Base-by-base conservation (phyloP, 257 asterid species). In the Primulina eburnea region DNA sequence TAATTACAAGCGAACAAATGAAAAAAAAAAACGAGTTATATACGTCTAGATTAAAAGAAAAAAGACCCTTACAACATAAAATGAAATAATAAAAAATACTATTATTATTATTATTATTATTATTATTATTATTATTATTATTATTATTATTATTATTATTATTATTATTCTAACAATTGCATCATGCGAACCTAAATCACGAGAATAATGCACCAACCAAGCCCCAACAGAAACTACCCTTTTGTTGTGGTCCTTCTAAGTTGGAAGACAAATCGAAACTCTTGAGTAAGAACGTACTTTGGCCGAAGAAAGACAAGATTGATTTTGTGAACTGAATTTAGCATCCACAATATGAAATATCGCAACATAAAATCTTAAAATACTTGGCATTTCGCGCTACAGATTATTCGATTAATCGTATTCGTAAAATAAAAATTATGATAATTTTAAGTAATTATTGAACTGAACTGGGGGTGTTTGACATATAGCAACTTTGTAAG, bases 231-330 rank as follows among this genome's bases (percentile, higher is more conserved):
- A 79, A 67, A 77, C 64, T 57, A 29, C 74, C 65, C 50, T 73
- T 74, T 60, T 79, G 29, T 50, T 50, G 79, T 77, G 78, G 87
- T 75, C 81, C 85, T 69, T 57, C 65, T 30, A 12, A 77, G 79
- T 82, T 79, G 82, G 82, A 79, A 82, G 74, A 62, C 4, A 76
- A 47, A 76, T 64, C 20, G 50, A 66, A n/a, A 78, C 65, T 56
- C 81, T 71, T 17, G 37, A 21, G 16, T 21, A 21, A 21, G 79
- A 63, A 20, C 29, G 28, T 29, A 63, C 58, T 69, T 43, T 76
- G 71, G 65, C 71, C 62, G 64, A 69, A 68, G 77, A 69, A 72
- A 68, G 77, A 69, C 83, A 73, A 81, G 59, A 69, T 70, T 76
- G 73, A 57, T 72, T 72, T 78, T 78, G 64, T 37, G 53, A 77